Conservation (phyloP, 768 basidiomycete genomes). For the Grammothele lineata region DNA sequence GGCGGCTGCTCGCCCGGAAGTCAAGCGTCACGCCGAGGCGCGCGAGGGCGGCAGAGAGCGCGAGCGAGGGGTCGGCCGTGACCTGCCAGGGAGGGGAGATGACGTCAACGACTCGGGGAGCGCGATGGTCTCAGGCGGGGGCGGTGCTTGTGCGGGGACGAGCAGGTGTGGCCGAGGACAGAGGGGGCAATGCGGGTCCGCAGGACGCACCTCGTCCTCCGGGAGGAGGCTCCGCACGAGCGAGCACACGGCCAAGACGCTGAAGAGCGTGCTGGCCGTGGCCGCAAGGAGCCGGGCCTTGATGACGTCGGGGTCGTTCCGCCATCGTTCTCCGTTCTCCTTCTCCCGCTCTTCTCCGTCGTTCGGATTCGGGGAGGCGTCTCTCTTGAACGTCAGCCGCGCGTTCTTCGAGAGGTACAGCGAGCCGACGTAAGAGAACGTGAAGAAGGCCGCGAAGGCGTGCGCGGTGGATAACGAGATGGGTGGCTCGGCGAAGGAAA, state of each 20-base stretch:
- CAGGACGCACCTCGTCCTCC: conserved; percentile 7
- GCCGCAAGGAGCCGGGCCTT: conserved; percentile 72
- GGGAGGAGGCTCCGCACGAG: conserved; percentile 31
- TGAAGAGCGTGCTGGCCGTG: conserved; percentile 52
- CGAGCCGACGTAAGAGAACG: conserved; percentile 72
- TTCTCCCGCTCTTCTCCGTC: conserved; percentile 26
- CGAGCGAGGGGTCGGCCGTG: background rate
- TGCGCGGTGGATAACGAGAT: conserved; percentile 38
- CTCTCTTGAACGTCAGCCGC: conserved; percentile 47
- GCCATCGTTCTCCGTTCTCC: conserved; percentile 46
- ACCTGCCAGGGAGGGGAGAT: background rate
- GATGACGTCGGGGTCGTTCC: conserved; percentile 86
- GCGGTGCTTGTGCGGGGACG: no score
- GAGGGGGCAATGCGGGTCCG: no score
- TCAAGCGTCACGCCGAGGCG: conserved; percentile 35
- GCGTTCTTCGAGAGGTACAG: conserved; percentile 71
- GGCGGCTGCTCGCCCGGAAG: conserved; percentile 19
- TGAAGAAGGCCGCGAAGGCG: conserved; percentile 53
- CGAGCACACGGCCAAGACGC: conserved; percentile 47
- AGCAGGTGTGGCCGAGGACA: no score
- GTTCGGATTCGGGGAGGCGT: conserved; percentile 19
- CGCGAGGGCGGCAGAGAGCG: conserved; percentile 24
- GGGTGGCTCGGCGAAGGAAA: conserved; percentile 18
- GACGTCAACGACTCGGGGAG: no score
- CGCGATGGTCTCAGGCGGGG: no score